These are phyloP conservation scores for Simplicillium sp. DNA, from an alignment of 2,329 filamentous ascomycete genomes.

Conservation along the genomic window DNA sequence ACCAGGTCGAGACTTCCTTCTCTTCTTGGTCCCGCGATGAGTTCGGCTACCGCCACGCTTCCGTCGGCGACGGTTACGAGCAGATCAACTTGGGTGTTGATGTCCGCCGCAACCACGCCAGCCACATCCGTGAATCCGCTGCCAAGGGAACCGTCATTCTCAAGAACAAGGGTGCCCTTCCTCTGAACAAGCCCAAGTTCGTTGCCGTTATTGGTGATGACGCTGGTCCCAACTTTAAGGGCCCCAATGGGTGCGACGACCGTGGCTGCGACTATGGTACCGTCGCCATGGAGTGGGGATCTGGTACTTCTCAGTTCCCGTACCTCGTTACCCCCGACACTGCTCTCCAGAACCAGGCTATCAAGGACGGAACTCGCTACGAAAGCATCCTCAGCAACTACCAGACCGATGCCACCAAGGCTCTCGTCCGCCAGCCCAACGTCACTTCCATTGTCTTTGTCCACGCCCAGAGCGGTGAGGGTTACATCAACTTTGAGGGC, in stretches of 20 bases:
- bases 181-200: slow-evolving; percentile 69
- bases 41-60: slow-evolving; percentile 57
- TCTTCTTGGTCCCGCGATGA: slow-evolving; percentile 78
- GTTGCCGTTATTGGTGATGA: slow-evolving; percentile 76
- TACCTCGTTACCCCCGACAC: slow-evolving; percentile 68
- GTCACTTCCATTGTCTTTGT: slow-evolving; percentile 78
- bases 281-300: slow-evolving; percentile 72
- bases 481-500: slow-evolving; percentile 71
- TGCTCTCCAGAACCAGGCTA: slow-evolving; percentile 55
- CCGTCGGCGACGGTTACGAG: slow-evolving; percentile 50
- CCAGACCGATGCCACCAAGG: slow-evolving; percentile 49
- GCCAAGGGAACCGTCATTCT: slow-evolving; percentile 78
- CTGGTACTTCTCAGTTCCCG: slow-evolving; percentile 63
- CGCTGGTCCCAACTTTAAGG: slow-evolving; percentile 62
- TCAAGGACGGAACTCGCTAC: slow-evolving; percentile 47
- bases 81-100: slow-evolving; percentile 76
- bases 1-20: slow-evolving; percentile 61
- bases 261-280: slow-evolving; percentile 51
- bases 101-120: slow-evolving; percentile 66
- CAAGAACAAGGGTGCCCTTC: slow-evolving; percentile 73
- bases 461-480: slow-evolving; percentile 80
- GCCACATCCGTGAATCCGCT: slow-evolving; percentile 65
- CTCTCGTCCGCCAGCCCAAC: slow-evolving; percentile 50
- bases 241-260: slow-evolving; percentile 72
- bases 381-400: slow-evolving; percentile 62